phyloP scores from a whole-genome alignment of 1,284 basidiomycete species.

The Moniliella sp. region DNA sequence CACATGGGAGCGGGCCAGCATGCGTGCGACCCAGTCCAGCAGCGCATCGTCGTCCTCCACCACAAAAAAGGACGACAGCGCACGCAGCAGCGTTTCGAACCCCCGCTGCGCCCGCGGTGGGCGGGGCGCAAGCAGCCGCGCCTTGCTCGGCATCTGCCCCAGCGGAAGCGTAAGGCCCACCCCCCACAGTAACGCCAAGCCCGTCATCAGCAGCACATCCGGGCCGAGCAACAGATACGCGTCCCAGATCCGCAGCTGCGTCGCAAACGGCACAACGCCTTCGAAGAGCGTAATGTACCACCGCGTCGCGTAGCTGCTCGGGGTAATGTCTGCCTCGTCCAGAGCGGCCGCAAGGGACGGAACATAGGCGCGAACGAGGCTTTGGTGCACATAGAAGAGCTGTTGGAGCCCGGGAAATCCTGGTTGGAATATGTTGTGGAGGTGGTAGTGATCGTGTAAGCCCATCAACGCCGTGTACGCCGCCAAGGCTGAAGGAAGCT shows the following conservation, averaged over 20 bases:
- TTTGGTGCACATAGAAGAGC: slow-evolving; percentile 77
- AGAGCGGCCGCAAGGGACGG: slow-evolving; percentile 72
- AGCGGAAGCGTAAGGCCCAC: too few species aligned
- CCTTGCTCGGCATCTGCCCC: too few species aligned
- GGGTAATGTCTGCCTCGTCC: slow-evolving; percentile 50
- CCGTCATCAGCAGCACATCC: slow-evolving; percentile 64
- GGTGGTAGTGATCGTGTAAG: slow-evolving; percentile 45
- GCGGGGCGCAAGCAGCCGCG: too few species aligned
- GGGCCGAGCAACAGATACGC: slow-evolving; percentile 69
- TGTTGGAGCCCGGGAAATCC: slow-evolving; percentile 90
- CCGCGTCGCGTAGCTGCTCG: slow-evolving; percentile 84
- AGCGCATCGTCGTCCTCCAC: slow-evolving; percentile 22
- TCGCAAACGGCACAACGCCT: slow-evolving; percentile 81
- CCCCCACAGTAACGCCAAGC: slow-evolving; percentile 63
- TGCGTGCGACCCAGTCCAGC: slow-evolving; percentile 12
- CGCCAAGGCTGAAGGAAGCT: slow-evolving; percentile 46
- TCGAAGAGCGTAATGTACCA: slow-evolving; percentile 89
- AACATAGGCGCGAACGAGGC: slow-evolving; percentile 59
- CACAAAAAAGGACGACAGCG: slow-evolving; percentile 15
- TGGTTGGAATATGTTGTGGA: slow-evolving; percentile 72
- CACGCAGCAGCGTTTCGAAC: slow-evolving; percentile 14
- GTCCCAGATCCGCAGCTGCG: slow-evolving; percentile 83
- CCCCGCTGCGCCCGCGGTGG: too few species aligned
- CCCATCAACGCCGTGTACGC: slow-evolving; percentile 63
- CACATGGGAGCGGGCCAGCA: not conserved